Conservation (phyloP, 1,139 yeast genomes). For the Pichia sp. region DNA sequence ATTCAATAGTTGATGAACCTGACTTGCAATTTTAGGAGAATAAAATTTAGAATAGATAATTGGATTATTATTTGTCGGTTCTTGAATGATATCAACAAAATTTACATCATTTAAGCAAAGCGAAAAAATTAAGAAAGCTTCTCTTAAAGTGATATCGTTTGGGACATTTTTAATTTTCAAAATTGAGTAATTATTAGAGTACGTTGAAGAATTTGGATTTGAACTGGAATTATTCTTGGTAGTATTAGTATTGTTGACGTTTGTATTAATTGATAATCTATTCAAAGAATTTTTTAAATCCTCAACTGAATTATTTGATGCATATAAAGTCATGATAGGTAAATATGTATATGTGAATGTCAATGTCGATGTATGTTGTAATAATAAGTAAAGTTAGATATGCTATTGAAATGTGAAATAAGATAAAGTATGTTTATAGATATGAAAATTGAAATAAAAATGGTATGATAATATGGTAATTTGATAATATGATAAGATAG, state of each 20-base stretch:
- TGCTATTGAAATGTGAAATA: background rate
- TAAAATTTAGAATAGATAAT: slow-evolving; percentile 59
- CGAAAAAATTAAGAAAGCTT: slow-evolving; percentile 70
- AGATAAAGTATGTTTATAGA: background rate
- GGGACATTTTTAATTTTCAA: slow-evolving; percentile 59
- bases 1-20: slow-evolving; percentile 66
- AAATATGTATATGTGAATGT: slow-evolving; percentile 18
- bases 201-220: slow-evolving; percentile 11
- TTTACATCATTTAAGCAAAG: slow-evolving; percentile 65
- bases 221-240: slow-evolving; percentile 12
- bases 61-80: slow-evolving; percentile 21
- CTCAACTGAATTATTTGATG: slow-evolving; percentile 11
- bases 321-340: slow-evolving; percentile 20
- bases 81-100: slow-evolving; percentile 49
- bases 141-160: slow-evolving; percentile 64
- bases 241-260: slow-evolving; percentile 9
- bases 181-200: slow-evolving; percentile 10
- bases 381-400: background rate
- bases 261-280: slow-evolving; percentile 29
- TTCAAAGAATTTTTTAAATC: slow-evolving; percentile 15
- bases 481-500: background rate
- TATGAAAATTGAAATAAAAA: background rate
- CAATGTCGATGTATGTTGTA: background rate
- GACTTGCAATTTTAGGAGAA: slow-evolving; percentile 57
- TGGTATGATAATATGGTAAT: background rate